These are phyloP conservation scores for Physocladia obscura DNA, from an alignment of 192 early-diverging fungal species.

Conservation along the genomic window DNA sequence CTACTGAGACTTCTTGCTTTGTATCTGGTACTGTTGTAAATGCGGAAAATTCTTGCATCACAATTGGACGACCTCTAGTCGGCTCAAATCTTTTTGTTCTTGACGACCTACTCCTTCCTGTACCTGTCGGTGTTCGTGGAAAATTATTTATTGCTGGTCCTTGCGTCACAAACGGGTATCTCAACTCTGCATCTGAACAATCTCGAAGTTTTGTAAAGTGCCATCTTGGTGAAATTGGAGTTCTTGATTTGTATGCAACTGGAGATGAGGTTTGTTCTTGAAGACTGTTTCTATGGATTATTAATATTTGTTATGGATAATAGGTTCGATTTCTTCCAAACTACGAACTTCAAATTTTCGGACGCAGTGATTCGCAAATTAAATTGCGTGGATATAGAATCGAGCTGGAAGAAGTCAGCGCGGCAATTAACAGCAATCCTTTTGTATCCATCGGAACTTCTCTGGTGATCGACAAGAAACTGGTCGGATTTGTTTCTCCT, in stretches of 20 bases:
- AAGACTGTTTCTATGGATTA: too few species aligned
- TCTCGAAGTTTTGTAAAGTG: conserved; percentile 33
- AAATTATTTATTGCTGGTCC: conserved; percentile 46
- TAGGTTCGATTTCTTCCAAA: too few species aligned
- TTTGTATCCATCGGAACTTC: conserved; percentile 29
- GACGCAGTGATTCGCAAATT: conserved; percentile 39
- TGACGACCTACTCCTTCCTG: conserved; percentile 24
- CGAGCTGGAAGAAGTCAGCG: conserved; percentile 36
- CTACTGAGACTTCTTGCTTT: conserved; percentile 28
- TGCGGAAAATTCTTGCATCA: conserved; percentile 1
- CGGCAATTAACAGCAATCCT: conserved; percentile 13
- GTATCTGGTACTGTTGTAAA: neutral
- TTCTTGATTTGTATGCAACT: conserved; percentile 30
- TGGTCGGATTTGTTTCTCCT: conserved; percentile 39
- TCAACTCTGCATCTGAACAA: conserved; percentile 40
- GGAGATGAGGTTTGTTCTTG: conserved; percentile 30
- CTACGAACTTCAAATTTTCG: too few species aligned
- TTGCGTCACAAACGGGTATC: conserved; percentile 44
- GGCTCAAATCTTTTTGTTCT: conserved; percentile 33
- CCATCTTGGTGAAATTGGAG: conserved; percentile 26
- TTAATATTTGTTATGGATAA: too few species aligned
- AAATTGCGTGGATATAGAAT: conserved; percentile 43
- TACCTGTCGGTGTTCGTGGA: conserved; percentile 42
- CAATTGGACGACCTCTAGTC: conserved; percentile 33
- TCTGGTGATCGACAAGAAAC: conserved; percentile 16